A percentile compares a stretch with the other conserved stretches of the same genome.
phyloP scores from a whole-genome alignment of 1,139 yeast genomes.

The Hyphopichia buzzinii region DNA sequence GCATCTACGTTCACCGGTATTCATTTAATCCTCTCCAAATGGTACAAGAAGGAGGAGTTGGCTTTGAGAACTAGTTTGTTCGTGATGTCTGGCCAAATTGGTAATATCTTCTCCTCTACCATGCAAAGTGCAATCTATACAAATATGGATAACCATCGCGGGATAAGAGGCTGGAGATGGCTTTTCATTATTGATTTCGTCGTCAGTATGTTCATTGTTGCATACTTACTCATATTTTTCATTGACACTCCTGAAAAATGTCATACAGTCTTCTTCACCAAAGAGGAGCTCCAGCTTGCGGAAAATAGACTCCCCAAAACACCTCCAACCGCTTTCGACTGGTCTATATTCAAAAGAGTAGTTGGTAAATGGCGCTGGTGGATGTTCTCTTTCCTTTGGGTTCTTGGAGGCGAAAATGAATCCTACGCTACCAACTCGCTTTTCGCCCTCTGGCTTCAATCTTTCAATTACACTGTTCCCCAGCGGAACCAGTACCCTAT shows the following conservation, averaged over 20 bases:
- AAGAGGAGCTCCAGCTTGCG: conserved; percentile 39
- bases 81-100: conserved; percentile 51
- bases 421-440: conserved; percentile 52
- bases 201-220: conserved; percentile 45
- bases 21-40: conserved; percentile 51
- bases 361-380: conserved; percentile 61
- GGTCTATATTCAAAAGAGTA: conserved; percentile 46
- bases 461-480: conserved; percentile 41
- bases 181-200: conserved; percentile 36
- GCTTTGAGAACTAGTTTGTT: conserved; percentile 38
- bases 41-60: conserved; percentile 51
- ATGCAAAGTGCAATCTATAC: conserved; percentile 36
- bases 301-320: conserved; percentile 34
- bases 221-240: conserved; percentile 53
- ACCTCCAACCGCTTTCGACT: conserved; percentile 37
- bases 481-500: conserved; percentile 56
- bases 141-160: conserved; percentile 28
- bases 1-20: conserved; percentile 54
- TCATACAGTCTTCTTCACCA: conserved; percentile 25
- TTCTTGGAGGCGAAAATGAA: conserved; percentile 59
- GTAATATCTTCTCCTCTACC: conserved; percentile 44
- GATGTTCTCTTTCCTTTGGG: conserved; percentile 53
- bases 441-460: conserved; percentile 50
- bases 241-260: conserved; percentile 54
- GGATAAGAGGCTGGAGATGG: conserved; percentile 42